A percentile compares a stretch with the other conserved stretches of the same genome.
Evolutionary conservation across 352 stramenopile species (phyloP).

Genomic region (Pythium myriotylum): DNA sequence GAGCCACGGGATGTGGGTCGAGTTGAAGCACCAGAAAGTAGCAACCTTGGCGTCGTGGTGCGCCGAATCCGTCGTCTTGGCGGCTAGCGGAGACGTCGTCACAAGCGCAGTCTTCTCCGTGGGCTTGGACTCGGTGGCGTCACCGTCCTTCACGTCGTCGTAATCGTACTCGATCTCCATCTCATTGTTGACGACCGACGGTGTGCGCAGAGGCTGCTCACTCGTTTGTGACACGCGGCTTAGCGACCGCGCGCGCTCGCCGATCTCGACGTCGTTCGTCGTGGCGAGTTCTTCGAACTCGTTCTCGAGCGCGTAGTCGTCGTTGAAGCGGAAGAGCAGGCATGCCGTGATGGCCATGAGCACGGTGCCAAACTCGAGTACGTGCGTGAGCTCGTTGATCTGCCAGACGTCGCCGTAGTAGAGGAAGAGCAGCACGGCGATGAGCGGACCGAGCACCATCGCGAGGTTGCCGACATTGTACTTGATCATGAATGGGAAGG

Average conservation of each 20-base stretch:
- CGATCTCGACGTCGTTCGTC: slow-evolving; percentile 1
- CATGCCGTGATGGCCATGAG: slow-evolving; percentile 49
- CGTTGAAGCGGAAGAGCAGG: slow-evolving; percentile 66
- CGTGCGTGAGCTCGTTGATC: slow-evolving; percentile 49
- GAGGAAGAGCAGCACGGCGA: slow-evolving; percentile 64
- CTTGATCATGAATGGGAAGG: slow-evolving; percentile 82
- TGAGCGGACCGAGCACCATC: slow-evolving; percentile 54
- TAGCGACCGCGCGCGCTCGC: neutral
- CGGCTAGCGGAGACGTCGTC: slow-evolving; percentile 6
- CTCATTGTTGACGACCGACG: slow-evolving; percentile 57
- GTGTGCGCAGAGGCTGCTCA: slow-evolving; percentile 49
- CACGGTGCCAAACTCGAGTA: slow-evolving; percentile 63
- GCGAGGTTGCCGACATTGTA: slow-evolving; percentile 78
- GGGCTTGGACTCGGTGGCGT: neutral
- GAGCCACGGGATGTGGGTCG: slow-evolving; percentile 67
- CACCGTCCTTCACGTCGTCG: slow-evolving; percentile 40
- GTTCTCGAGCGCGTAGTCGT: slow-evolving; percentile 50
- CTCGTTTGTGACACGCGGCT: slow-evolving; percentile 31
- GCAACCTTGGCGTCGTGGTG: slow-evolving; percentile 5
- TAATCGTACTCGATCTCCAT: slow-evolving; percentile 77
- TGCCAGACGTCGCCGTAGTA: slow-evolving; percentile 71
- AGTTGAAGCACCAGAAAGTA: slow-evolving; percentile 66
- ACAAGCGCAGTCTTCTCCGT: slow-evolving; percentile 43
- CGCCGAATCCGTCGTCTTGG: neutral
- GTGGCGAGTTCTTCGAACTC: slow-evolving; percentile 26